These are phyloP conservation scores for Alternaria sp. DNA, from an alignment of 2,329 filamentous ascomycete species.

Conservation along the genomic window DNA sequence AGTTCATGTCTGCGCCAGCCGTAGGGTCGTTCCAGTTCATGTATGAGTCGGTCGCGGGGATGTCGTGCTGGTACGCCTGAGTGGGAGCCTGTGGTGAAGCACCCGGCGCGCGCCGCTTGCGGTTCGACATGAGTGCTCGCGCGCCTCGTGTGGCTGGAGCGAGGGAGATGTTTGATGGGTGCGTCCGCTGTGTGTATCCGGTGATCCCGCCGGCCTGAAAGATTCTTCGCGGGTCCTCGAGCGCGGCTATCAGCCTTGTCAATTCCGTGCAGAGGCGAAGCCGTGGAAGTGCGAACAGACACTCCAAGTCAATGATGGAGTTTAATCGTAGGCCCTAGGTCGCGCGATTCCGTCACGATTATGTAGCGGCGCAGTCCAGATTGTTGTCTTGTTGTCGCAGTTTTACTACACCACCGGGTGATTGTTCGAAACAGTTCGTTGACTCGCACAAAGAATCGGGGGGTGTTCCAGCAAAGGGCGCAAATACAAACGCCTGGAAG, in stretches of 20 bases:
- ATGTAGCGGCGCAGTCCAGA: slow-evolving; percentile 17
- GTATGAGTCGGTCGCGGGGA: slow-evolving; percentile 48
- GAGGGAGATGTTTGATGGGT: neutral
- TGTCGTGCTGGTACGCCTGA: slow-evolving; percentile 54
- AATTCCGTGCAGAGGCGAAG: neutral
- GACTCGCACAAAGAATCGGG: slow-evolving; percentile 17
- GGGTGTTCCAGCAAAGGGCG: slow-evolving; percentile 2
- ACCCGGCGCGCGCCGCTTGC: slow-evolving; percentile 79
- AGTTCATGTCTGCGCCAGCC: slow-evolving; percentile 34
- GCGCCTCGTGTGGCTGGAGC: neutral
- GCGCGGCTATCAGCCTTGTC: slow-evolving; percentile 6
- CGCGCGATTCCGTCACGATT: slow-evolving; percentile 8
- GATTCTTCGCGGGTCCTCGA: slow-evolving; percentile 6
- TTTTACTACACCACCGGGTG: slow-evolving; percentile 15
- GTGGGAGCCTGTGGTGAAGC: slow-evolving; percentile 68
- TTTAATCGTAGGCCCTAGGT: neutral
- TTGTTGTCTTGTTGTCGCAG: slow-evolving; percentile 23
- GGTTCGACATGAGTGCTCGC: slow-evolving; percentile 41
- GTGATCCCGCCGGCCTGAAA: neutral
- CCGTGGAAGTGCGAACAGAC: neutral
- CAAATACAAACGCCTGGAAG: neutral
- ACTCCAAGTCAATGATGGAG: neutral
- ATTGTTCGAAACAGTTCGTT: slow-evolving; percentile 23
- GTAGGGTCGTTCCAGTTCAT: slow-evolving; percentile 44
- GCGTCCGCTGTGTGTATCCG: slow-evolving; percentile 11